phyloP scores from a whole-genome alignment of 129 eudicot genomes.

The Heracleum sosnowskyi region DNA sequence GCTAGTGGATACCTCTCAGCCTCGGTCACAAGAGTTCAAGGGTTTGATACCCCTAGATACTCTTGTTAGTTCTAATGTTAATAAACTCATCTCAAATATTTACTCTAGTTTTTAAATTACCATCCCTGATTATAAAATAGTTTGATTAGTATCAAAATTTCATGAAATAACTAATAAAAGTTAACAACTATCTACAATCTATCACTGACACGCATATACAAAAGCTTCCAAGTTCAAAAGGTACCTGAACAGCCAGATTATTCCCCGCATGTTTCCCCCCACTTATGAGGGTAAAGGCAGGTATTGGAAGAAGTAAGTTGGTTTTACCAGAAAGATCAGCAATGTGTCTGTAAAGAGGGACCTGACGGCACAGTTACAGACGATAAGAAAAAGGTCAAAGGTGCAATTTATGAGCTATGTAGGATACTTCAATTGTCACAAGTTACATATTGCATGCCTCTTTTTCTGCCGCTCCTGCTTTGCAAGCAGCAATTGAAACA shows the following conservation, averaged over 20 bases:
- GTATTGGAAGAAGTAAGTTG: slow-evolving; percentile 61
- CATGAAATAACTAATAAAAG: background rate
- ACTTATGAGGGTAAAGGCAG: slow-evolving; percentile 77
- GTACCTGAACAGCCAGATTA: slow-evolving; percentile 65
- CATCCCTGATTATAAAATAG: background rate
- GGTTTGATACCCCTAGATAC: background rate
- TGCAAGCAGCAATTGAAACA: slow-evolving; percentile 94
- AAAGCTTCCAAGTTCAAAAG: background rate
- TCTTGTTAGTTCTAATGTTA: background rate
- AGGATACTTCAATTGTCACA: background rate
- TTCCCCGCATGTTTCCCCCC: slow-evolving; percentile 94
- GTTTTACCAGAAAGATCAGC: slow-evolving; percentile 85
- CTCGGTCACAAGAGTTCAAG: background rate
- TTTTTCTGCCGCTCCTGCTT: slow-evolving; percentile 96
- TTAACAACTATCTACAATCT: background rate
- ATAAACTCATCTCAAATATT: background rate
- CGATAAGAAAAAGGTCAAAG: background rate
- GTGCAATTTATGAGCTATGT: background rate
- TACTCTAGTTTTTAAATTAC: background rate
- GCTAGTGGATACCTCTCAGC: background rate
- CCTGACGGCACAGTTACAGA: slow-evolving; percentile 31
- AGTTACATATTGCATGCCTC: slow-evolving; percentile 37
- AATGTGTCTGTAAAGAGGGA: slow-evolving; percentile 80
- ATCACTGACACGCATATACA: background rate
- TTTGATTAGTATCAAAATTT: background rate